phyloP scores from a whole-genome alignment of 495 filamentous ascomycete species.

The Hypoxylon trugodes region DNA sequence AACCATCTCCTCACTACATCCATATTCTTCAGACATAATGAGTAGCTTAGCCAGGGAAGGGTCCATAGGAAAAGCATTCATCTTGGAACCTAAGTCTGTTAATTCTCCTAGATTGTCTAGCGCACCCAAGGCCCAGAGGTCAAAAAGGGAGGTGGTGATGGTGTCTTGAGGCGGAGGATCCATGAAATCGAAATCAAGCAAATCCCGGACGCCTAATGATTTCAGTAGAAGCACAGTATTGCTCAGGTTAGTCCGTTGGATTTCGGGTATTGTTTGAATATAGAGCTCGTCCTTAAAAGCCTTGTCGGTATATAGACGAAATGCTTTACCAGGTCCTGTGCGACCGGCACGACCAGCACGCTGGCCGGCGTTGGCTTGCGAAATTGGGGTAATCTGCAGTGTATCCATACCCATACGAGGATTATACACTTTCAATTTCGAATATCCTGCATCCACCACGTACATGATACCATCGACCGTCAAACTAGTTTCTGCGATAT shows the following conservation, averaged over 20 bases:
- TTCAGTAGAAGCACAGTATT: constrained; percentile 96
- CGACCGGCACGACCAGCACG: constrained; percentile 92
- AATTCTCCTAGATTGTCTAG: constrained; percentile 93
- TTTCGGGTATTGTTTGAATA: constrained; percentile 97
- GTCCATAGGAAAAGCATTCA: constrained; percentile 98
- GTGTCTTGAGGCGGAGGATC: constrained; percentile 98
- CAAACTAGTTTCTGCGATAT: constrained; percentile 97
- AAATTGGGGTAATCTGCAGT: constrained; percentile 96
- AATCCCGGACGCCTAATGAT: constrained; percentile 90
- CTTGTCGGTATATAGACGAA: constrained; percentile 90
- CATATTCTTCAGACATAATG: constrained; percentile 85
- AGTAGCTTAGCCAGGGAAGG: constrained; percentile 92
- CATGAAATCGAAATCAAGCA: constrained; percentile 99
- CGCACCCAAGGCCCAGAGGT: constrained; percentile 96
- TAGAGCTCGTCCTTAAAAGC: constrained; percentile 98
- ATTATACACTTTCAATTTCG: constrained; percentile 98
- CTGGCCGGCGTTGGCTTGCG: constrained; percentile 94
- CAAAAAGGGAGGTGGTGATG: constrained; percentile 96
- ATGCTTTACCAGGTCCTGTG: constrained; percentile 95
- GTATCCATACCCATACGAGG: constrained; percentile 99
- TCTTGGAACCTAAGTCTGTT: constrained; percentile 84
- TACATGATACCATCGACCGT: constrained; percentile 99
- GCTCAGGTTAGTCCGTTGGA: constrained; percentile 93
- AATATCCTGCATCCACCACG: constrained; percentile 95
- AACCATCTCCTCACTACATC: constrained; percentile 96